These are phyloP conservation scores for Botryosphaeria agaves DNA, from an alignment of 2,329 filamentous ascomycete species.

Conservation along the genomic window DNA sequence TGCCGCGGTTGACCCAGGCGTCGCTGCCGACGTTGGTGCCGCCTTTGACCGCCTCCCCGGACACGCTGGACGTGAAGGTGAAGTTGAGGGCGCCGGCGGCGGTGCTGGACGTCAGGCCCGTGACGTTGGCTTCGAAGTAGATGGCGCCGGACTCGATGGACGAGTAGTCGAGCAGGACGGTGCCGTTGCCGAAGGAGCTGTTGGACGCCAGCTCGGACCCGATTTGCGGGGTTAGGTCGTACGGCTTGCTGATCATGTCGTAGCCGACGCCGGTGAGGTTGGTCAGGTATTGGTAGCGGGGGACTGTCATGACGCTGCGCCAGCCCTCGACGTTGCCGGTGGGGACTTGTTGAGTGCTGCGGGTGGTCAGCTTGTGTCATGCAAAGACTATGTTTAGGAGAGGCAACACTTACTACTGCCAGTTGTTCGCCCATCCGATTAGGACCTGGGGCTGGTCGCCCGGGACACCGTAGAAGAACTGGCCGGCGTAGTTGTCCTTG, in stretches of 20 bases:
- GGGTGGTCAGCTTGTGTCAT: too few species aligned
- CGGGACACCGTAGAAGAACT: constrained; percentile 34
- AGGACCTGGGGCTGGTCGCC: constrained; percentile 24
- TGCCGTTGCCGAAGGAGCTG: constrained; percentile 28
- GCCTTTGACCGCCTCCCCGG: constrained; percentile 30
- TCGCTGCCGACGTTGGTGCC: constrained; percentile 32
- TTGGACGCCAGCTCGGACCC: constrained; percentile 26
- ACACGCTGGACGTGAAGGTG: constrained; percentile 31
- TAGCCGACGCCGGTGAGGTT: constrained; percentile 34
- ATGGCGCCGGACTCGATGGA: constrained; percentile 31
- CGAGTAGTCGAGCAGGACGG: constrained; percentile 33
- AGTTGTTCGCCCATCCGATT: constrained; percentile 42
- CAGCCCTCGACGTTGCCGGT: constrained; percentile 35
- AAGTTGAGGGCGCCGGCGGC: constrained; percentile 29
- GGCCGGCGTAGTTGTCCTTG: constrained; percentile 37
- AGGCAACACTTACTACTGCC: too few species aligned
- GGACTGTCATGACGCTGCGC: constrained; percentile 34
- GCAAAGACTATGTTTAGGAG: too few species aligned
- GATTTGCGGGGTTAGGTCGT: constrained; percentile 31
- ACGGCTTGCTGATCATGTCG: constrained; percentile 32
- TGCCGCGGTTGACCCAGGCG: constrained; percentile 32
- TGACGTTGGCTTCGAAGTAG: constrained; percentile 37
- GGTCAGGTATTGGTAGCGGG: constrained; percentile 34
- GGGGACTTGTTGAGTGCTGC: constrained; percentile 29
- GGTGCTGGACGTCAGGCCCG: constrained; percentile 16